Percentiles rank a stretch among this genome's conserved stretches.
Conservation (phyloP, 2,329 filamentous ascomycete species). For the Fusarium sp. region DNA sequence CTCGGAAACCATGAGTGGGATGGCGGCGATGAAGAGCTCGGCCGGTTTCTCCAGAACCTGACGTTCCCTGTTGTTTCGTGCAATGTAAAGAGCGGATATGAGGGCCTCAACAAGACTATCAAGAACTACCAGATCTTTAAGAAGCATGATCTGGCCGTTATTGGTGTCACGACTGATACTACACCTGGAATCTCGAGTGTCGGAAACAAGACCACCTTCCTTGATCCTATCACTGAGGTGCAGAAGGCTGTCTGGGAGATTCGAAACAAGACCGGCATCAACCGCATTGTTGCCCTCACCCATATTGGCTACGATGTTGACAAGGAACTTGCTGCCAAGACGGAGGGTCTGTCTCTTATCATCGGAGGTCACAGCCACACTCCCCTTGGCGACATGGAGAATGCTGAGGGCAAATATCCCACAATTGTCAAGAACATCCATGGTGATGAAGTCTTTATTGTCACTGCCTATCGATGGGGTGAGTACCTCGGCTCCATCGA, state of each 20-base stretch:
- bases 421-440: constrained; percentile 72
- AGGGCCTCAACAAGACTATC: constrained; percentile 71
- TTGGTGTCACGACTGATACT: constrained; percentile 73
- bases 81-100: constrained; percentile 72
- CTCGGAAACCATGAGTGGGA: constrained; percentile 78
- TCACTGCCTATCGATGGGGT: constrained; percentile 77
- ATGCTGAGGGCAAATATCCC: constrained; percentile 71
- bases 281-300: constrained; percentile 74
- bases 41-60: constrained; percentile 71
- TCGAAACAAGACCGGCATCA: constrained; percentile 71
- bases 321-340: constrained; percentile 69
- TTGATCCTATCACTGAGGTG: constrained; percentile 68
- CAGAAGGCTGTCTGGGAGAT: constrained; percentile 74
- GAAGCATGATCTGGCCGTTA: constrained; percentile 71
- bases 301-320: constrained; percentile 77
- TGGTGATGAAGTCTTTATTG: constrained; percentile 76
- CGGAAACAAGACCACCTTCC: constrained; percentile 69
- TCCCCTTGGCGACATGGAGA: constrained; percentile 70
- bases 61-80: constrained; percentile 75
- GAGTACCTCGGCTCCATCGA: constrained; percentile 78
- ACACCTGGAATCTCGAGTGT: constrained; percentile 71
- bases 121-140: constrained; percentile 75
- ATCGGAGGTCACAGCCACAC: constrained; percentile 74
- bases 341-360: constrained; percentile 75
- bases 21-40: constrained; percentile 72